Conservation (phyloP, 176 grass and related monocot genomes). For the Oryza glumipatula region DNA sequence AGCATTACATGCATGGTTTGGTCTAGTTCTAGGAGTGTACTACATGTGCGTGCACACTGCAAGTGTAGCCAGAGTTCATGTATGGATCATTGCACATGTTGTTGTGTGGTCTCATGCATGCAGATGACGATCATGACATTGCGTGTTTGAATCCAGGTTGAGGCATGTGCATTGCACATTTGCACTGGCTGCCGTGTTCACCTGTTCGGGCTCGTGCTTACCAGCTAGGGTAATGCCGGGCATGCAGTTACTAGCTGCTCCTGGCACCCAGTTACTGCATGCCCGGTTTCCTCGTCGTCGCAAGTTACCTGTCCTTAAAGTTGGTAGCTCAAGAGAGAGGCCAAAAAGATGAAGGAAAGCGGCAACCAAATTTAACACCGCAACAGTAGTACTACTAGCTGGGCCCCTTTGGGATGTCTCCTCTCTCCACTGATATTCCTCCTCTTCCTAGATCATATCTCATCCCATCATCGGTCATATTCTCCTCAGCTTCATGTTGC, state of each 20-base stretch:
- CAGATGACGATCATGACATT: background rate
- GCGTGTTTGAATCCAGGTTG: background rate
- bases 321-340: background rate
- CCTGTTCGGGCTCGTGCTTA: too few species aligned
- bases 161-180: background rate
- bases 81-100: background rate
- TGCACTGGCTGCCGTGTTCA: background rate
- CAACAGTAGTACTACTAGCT: conserved; percentile 52
- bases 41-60: background rate
- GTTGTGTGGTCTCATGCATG: background rate
- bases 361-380: conserved; percentile 38
- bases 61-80: background rate
- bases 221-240: too few species aligned
- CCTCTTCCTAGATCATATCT: conserved; percentile 24
- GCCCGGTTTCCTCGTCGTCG: background rate
- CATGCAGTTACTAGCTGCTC: background rate
- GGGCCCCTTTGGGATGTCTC: conserved; percentile 31
- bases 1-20: conserved; percentile 4
- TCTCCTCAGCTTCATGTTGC: background rate
- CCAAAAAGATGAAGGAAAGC: conserved; percentile 28
- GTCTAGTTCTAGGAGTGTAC: background rate
- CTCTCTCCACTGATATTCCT: conserved; percentile 40
- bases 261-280: conserved; percentile 25
- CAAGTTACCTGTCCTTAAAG: conserved; percentile 37
- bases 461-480: background rate